Base-by-base conservation (phyloP, 140 eudicot genomes). In the Eryngium alpinum region DNA sequence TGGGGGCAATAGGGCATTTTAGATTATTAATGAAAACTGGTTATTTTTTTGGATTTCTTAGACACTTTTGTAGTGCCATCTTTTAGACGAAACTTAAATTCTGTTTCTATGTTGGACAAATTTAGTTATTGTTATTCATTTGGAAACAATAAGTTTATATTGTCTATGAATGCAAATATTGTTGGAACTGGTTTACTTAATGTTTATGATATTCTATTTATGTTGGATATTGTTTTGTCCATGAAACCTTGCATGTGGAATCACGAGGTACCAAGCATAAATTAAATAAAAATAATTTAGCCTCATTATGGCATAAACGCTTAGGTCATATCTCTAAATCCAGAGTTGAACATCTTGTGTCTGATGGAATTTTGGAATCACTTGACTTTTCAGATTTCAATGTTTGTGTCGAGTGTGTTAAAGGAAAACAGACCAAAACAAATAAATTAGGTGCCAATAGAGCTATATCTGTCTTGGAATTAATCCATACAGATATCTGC, bases 161-260 rank as follows among this genome's bases (percentile, higher is more conserved):
- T n/a, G n/a, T n/a, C n/a, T n/a, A n/a, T n/a, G n/a, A n/a, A 28
- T 69, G 43, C 60, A 3, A 70, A 81, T 56, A 12, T 32, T 9
- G 33, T 57, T 21, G 62, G 74, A 29, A 52, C 74, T 19, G 72
- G 74, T 29, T 32, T 49, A 50, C 25, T 32, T 13, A 71, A 1
- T 43, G 19, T 24, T 69, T 51, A 12, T 56, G 84, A 72, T 43
- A 81, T 51, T 24, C 57, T 80, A 67, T 65, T 67, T 16, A 10
- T 49, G 52, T 33, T 69, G 14, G 27, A 81, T 1, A 50, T 13
- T 67, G 43, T 71, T 81, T 18, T 71, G 10, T 81, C 79, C 49
- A 67, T 67, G 82, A 80, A 80, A 22, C 77, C 51, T 43, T 79
- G 75, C 77, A 79, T 69, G 6, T 66, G 5, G 75, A 71, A 16